Conservation (phyloP, 306 rosid species). For the Lathyrus aphaca region DNA sequence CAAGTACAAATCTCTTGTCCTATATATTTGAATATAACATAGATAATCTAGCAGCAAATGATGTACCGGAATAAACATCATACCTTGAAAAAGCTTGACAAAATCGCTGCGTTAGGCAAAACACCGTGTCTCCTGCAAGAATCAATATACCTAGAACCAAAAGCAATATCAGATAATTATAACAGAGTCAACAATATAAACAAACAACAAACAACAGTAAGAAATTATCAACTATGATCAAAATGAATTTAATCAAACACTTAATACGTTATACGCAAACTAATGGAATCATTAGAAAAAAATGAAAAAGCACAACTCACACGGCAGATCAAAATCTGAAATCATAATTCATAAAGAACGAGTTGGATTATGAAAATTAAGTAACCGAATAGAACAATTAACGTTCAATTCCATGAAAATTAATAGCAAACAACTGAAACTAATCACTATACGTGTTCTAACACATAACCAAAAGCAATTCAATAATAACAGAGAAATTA, state of each 20-base stretch:
- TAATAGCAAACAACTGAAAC: slow-evolving; percentile 19
- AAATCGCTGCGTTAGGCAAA: slow-evolving; percentile 57
- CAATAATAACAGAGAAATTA: not conserved
- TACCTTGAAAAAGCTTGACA: slow-evolving; percentile 68
- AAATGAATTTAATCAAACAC: slow-evolving; percentile 24
- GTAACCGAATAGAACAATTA: slow-evolving; percentile 17
- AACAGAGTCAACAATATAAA: not conserved
- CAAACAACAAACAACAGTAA: slow-evolving; percentile 8
- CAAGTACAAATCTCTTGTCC: not conserved
- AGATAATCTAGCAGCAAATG: slow-evolving; percentile 18
- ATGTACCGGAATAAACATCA: slow-evolving; percentile 36
- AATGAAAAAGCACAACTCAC: not conserved
- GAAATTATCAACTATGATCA: slow-evolving; percentile 15
- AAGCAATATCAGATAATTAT: slow-evolving; percentile 17
- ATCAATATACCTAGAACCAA: slow-evolving; percentile 64
- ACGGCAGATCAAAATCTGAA: slow-evolving; percentile 14
- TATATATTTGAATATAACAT: slow-evolving; percentile 26
- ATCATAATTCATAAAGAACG: not conserved
- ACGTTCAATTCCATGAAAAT: slow-evolving; percentile 16
- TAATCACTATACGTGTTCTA: slow-evolving; percentile 11
- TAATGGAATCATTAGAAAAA: not conserved
- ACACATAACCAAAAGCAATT: slow-evolving; percentile 21
- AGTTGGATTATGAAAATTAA: slow-evolving; percentile 14
- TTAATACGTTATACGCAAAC: not conserved
- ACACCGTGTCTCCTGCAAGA: slow-evolving; percentile 70